These are phyloP conservation scores for Penicillium glabrum DNA, from an alignment of 2,329 filamentous ascomycete species.

Conservation along the genomic window DNA sequence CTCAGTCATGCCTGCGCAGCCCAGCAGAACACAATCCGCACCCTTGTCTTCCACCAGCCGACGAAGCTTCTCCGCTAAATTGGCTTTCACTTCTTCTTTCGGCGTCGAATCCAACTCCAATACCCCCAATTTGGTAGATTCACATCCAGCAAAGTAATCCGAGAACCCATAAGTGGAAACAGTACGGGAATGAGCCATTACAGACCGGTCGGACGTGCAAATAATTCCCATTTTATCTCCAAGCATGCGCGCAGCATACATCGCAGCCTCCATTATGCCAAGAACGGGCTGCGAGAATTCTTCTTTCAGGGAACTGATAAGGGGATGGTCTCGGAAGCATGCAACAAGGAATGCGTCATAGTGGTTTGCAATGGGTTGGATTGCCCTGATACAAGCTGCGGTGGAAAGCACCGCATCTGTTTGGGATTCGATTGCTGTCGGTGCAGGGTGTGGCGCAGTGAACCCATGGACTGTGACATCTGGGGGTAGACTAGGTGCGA, in stretches of 20 bases:
- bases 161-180: not conserved
- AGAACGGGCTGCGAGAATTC: not conserved
- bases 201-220: not conserved
- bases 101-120: not conserved
- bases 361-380: not conserved
- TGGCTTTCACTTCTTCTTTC: not conserved
- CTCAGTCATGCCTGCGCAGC: not conserved
- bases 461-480: not conserved
- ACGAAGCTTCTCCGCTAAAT: not conserved
- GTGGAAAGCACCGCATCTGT: not conserved
- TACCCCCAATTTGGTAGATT: not conserved
- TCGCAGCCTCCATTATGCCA: not conserved
- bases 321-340: not conserved
- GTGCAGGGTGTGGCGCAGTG: not conserved
- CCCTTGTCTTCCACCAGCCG: not conserved
- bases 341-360: not conserved
- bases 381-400: not conserved
- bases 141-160: not conserved
- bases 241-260: constrained; percentile 1
- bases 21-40: not conserved
- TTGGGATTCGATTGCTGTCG: not conserved
- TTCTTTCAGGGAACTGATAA: not conserved
- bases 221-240: not conserved
- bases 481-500: not conserved
- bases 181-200: not conserved